Conservation (phyloP, 768 basidiomycete species). For the Amylocystis lapponica region DNA sequence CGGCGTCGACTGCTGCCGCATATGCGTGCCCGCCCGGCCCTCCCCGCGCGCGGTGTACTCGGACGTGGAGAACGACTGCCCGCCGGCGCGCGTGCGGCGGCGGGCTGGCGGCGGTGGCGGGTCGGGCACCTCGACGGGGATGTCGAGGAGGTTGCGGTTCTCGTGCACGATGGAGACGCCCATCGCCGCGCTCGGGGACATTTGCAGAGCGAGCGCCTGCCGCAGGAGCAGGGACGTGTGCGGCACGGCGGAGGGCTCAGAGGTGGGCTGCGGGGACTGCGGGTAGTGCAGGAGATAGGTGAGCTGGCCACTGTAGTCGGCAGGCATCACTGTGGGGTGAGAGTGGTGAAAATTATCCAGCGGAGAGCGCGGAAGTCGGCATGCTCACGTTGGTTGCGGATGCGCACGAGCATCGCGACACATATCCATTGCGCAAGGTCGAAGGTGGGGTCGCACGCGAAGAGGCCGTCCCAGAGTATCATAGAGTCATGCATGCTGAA, state of each 20-base stretch:
- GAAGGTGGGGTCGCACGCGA: slow-evolving; percentile 79
- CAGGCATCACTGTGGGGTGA: slow-evolving; percentile 62
- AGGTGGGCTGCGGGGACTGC: slow-evolving; percentile 1
- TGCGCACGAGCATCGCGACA: slow-evolving; percentile 91
- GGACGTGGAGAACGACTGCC: slow-evolving; percentile 18
- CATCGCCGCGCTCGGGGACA: slow-evolving; percentile 65
- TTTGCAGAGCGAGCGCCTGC: slow-evolving; percentile 77
- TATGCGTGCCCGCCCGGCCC: slow-evolving; percentile 6
- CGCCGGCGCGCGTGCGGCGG: slow-evolving; percentile 29
- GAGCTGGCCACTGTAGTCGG: slow-evolving; percentile 83
- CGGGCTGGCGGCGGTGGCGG: slow-evolving; percentile 32
- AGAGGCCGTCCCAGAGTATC: slow-evolving; percentile 93
- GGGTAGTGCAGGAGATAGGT: slow-evolving; percentile 87
- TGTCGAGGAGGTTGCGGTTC: slow-evolving; percentile 73
- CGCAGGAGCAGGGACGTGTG: slow-evolving; percentile 68
- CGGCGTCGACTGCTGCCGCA: slow-evolving; percentile 24
- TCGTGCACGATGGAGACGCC: slow-evolving; percentile 79
- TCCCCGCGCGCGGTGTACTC: neutral
- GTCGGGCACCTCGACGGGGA: slow-evolving; percentile 61
- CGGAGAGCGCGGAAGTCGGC: neutral
- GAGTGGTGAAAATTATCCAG: no score
- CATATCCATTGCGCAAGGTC: slow-evolving; percentile 82
- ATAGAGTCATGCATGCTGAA: slow-evolving; percentile 77
- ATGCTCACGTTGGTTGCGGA: slow-evolving; percentile 78
- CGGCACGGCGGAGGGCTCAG: slow-evolving; percentile 30